Evolutionary conservation across 1,139 yeast species (phyloP).

Genomic region (Diutina neorugosa): DNA sequence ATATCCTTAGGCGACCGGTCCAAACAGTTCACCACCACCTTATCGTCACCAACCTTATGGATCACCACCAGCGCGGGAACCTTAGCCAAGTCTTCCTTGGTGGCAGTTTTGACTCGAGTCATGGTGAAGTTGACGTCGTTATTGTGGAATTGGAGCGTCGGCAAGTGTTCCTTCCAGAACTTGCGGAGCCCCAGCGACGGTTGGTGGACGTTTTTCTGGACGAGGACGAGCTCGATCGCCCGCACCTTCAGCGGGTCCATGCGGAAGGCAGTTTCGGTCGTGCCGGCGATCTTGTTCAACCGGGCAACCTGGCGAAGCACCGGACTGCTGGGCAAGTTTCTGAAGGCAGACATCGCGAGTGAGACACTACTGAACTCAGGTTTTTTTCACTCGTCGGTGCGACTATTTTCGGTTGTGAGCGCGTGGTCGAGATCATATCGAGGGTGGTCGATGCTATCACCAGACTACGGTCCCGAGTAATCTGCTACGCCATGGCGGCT

Average conservation of each 20-base stretch:
- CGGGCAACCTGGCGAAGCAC: conserved; percentile 3
- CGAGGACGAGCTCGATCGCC: conserved; percentile 8
- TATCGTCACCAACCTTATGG: conserved; percentile 12
- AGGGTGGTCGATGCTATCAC: neutral
- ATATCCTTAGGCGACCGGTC: conserved; percentile 13
- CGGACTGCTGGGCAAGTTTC: neutral
- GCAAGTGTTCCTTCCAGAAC: conserved; percentile 67
- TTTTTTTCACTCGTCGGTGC: neutral
- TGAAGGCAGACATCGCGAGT: neutral
- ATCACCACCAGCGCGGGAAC: conserved; percentile 36
- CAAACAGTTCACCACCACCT: conserved; percentile 7
- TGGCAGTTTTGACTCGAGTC: conserved; percentile 35
- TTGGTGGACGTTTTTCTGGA: conserved; percentile 7
- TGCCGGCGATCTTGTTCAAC: conserved; percentile 2
- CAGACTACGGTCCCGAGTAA: neutral
- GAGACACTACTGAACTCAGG: neutral
- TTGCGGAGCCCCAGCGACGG: conserved; percentile 27
- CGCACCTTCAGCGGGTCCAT: conserved; percentile 2
- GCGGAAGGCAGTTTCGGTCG: neutral
- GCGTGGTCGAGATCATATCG: neutral
- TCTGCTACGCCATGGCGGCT: too few species aligned
- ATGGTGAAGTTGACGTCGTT: conserved; percentile 56
- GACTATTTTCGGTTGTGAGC: neutral
- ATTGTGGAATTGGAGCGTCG: conserved; percentile 74
- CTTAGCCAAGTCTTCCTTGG: conserved; percentile 25